Evolutionary conservation across 148 eudicot species (phyloP).

Genomic region (Silene conica): DNA sequence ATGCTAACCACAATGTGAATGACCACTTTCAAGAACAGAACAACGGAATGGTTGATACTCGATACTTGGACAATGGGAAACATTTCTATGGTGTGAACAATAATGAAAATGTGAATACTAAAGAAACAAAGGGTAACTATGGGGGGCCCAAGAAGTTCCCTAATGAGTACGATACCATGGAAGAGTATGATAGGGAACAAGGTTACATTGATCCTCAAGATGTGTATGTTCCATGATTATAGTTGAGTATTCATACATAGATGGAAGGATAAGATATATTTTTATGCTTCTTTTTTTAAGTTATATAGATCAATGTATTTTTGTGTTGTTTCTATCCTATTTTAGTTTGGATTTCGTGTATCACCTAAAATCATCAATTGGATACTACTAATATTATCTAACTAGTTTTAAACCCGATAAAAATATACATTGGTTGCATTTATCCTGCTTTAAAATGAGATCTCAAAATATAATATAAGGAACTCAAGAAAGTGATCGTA

Average conservation of each 20-base stretch:
- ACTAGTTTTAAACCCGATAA: no score
- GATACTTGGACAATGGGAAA: slow-evolving; percentile 42
- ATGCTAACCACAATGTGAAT: slow-evolving; percentile 10
- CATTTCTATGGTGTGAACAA: slow-evolving; percentile 25
- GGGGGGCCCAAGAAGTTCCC: slow-evolving; percentile 12
- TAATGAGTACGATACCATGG: slow-evolving; percentile 23
- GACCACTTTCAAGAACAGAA: slow-evolving; percentile 17
- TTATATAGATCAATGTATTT: no score
- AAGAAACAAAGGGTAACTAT: slow-evolving; percentile 9
- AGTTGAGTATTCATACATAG: background rate
- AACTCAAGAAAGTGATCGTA: no score
- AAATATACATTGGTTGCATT: no score
- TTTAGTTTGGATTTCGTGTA: no score
- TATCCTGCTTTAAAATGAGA: no score
- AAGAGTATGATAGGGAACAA: slow-evolving; percentile 30
- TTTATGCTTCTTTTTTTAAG: no score
- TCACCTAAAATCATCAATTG: no score
- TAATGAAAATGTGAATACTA: background rate
- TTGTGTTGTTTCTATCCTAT: no score
- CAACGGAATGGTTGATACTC: slow-evolving; percentile 56
- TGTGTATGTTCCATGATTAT: slow-evolving; percentile 15
- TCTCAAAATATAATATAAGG: no score
- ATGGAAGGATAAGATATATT: background rate
- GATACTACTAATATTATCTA: no score
- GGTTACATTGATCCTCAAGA: slow-evolving; percentile 19